Percentiles rank a stretch among this genome's conserved stretches.
These are phyloP conservation scores for Vachellia collinsii DNA, from an alignment of 306 rosid species.

Conservation along the genomic window DNA sequence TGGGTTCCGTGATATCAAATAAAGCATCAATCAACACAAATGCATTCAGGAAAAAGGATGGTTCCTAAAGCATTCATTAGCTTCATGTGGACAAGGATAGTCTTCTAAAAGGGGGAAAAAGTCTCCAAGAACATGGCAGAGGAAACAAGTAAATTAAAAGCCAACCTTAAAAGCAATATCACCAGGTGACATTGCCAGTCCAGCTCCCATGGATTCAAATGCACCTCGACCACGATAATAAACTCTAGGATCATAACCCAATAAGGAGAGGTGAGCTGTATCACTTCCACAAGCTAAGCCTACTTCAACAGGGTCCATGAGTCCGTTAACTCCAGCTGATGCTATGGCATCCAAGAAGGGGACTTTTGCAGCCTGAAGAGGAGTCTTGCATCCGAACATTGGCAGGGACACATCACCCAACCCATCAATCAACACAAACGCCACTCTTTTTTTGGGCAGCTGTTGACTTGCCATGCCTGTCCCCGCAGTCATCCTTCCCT, in stretches of 20 bases:
- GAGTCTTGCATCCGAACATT: constrained; percentile 75
- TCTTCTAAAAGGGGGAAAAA: neutral
- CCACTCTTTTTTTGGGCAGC: constrained; percentile 78
- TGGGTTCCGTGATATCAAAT: constrained; percentile 9
- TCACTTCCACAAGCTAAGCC: constrained; percentile 98
- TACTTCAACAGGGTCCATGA: constrained; percentile 98
- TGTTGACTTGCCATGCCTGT: constrained; percentile 53
- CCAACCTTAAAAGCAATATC: constrained; percentile 95
- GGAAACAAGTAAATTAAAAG: neutral
- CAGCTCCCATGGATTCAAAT: constrained; percentile 99
- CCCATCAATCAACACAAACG: constrained; percentile 95
- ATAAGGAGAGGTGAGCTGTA: constrained; percentile 93
- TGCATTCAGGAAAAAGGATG: constrained; percentile 18
- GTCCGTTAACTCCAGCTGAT: constrained; percentile 88
- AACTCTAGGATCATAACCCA: constrained; percentile 90
- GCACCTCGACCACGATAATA: constrained; percentile 97
- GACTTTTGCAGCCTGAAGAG: constrained; percentile 82
- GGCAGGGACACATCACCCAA: constrained; percentile 92
- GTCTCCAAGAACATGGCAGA: constrained; percentile 12
- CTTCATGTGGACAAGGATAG: constrained; percentile 1
- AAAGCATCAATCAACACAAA: constrained; percentile 10
- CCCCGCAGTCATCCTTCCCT: neutral
- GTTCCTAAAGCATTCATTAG: neutral
- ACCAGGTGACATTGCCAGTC: constrained; percentile 97
- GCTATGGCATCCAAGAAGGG: constrained; percentile 88